A percentile compares a stretch with the other conserved stretches of the same genome.
Evolutionary conservation across 1,139 yeast genomes (phyloP).

Genomic region (Ogataea hybrid): DNA sequence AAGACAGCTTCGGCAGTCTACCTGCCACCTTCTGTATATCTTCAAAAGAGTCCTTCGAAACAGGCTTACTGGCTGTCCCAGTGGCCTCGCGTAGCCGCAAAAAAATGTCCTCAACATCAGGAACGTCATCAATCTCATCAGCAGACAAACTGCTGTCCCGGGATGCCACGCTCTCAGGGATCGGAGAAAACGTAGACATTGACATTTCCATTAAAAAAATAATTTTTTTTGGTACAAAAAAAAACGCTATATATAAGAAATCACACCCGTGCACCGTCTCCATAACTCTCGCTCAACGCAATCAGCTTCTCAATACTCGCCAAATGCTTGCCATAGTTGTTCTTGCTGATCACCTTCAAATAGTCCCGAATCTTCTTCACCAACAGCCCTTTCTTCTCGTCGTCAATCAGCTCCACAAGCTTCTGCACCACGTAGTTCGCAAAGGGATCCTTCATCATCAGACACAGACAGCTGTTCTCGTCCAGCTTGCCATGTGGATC

Average conservation of each 20-base stretch:
- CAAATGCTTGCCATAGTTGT: conserved; percentile 74
- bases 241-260: conserved; percentile 3
- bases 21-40: conserved; percentile 16
- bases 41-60: conserved; percentile 18
- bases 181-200: conserved; percentile 13
- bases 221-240: conserved; percentile 1
- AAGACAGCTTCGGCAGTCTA: conserved; percentile 7
- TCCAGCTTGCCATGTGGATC: conserved; percentile 45
- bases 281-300: conserved; percentile 38
- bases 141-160: conserved; percentile 12
- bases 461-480: conserved; percentile 62
- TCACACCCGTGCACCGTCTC: conserved; percentile 5
- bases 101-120: conserved; percentile 29
- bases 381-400: conserved; percentile 60
- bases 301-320: conserved; percentile 84
- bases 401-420: conserved; percentile 77
- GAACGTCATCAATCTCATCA: conserved; percentile 6
- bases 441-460: conserved; percentile 97
- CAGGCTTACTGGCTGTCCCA: background rate
- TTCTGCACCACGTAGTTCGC: conserved; percentile 97
- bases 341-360: conserved; percentile 56
- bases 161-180: conserved; percentile 16
- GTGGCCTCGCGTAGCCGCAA: conserved; percentile 17
- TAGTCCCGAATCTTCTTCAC: conserved; percentile 63
- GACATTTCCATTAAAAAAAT: background rate